Percentiles rank a stretch among this genome's conserved stretches.
These are phyloP conservation scores for Stenogyne calaminthoides DNA, from an alignment of 305 asterid species.

Conservation along the genomic window DNA sequence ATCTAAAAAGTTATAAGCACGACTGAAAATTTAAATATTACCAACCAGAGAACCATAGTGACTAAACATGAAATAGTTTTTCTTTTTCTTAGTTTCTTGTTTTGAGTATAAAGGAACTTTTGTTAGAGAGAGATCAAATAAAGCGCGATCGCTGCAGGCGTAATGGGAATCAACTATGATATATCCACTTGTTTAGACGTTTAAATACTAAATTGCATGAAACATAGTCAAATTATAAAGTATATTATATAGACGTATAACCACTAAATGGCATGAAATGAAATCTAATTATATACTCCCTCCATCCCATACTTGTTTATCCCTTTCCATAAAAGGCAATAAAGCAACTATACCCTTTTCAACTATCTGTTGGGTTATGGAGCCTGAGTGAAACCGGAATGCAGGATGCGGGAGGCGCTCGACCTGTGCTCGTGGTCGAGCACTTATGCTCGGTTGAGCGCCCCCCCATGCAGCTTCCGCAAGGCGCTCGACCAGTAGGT, in stretches of 20 bases:
- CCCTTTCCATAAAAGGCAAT: no score
- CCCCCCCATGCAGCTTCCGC: no score
- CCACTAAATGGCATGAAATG: not conserved
- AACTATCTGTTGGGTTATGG: no score
- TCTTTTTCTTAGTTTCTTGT: not conserved
- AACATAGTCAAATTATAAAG: not conserved
- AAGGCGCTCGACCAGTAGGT: no score
- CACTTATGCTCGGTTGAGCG: no score
- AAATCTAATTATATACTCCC: not conserved
- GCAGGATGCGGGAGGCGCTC: no score
- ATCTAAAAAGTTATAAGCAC: constrained; percentile 3
- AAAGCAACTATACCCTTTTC: no score
- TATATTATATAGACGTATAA: not conserved
- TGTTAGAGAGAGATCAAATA: not conserved
- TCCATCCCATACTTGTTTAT: no score
- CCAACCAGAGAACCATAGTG: not conserved
- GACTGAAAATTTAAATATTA: not conserved
- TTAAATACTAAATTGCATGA: not conserved
- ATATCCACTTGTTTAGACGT: not conserved
- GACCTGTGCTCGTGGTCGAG: no score
- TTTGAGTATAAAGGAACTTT: not conserved
- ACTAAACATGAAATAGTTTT: not conserved
- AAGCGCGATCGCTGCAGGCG: not conserved
- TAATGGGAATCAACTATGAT: not conserved
- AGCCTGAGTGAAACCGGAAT: no score